Evolutionary conservation across 345 rosid genomes (phyloP), one percentile per base, ranked within the genome.

Genomic region (Brassica cretica): DNA sequence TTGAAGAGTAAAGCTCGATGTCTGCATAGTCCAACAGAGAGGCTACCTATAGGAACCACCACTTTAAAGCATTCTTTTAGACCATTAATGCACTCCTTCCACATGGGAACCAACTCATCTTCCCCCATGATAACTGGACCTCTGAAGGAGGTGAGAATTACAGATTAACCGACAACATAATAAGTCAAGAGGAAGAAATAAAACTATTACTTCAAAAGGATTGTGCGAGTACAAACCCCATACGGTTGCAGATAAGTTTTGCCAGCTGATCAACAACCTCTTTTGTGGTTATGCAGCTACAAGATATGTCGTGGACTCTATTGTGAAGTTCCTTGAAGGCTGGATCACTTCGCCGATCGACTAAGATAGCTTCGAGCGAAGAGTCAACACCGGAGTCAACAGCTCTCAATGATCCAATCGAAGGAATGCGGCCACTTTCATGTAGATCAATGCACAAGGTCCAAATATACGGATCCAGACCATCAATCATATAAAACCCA

Each of bases 211-310:
- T 25, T 60, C 69, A 11, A 32, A 59, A 71, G 71, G 78, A 64
- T 60, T 78, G 69, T 53, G 66, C 55, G 59, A 37, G 62, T 53
- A 85, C 95, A 84, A 83, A 96, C 99, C 99, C 97, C 97, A 96
- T 85, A 73, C 85, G 89, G 75, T 79, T 85, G 89, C 96, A 91
- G 64, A 93, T 89, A 83, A 96, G 97, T 84, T 90, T 89, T 21
- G 98, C 97, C 77, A 96, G 89, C 86, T 89, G 97, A 85, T 91
- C 93, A 75, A 93, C 98, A 72, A 96, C 91, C 76, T 96, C 99
- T 82, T 90, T 81, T 73, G 93, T 78, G 44, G 93, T 96, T 65
- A 83, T 82, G 87, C 90, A 89, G 81, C 82, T 82, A 76, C 79
- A 72, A 68, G 97, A 96, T 74, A 91, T 87, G 83, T 81, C 82